Conservation (phyloP, 1,284 basidiomycete species). For the Mycena citricolor region DNA sequence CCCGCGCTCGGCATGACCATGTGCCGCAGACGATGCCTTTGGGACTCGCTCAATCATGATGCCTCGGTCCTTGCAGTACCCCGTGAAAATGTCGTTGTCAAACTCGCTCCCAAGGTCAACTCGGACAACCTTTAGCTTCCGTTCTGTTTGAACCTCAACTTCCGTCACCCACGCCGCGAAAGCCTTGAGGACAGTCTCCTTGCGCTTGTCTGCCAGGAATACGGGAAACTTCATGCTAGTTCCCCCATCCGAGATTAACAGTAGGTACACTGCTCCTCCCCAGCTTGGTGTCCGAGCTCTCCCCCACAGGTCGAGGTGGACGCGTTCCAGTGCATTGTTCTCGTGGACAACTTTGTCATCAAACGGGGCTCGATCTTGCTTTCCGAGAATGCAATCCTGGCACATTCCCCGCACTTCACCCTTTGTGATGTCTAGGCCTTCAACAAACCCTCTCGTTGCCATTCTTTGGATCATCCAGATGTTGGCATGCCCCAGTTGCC, state of each 20-base stretch:
- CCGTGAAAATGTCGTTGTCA: conserved; percentile 9
- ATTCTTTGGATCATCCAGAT: background rate
- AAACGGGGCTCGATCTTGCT: too few relatives aligned
- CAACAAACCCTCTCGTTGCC: too few relatives aligned
- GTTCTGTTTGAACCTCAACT: background rate
- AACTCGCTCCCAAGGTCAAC: conserved; percentile 8
- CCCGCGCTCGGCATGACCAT: conserved; percentile 15
- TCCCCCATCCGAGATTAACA: background rate
- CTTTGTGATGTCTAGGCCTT: too few relatives aligned
- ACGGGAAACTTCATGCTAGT: background rate
- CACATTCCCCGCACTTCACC: too few relatives aligned
- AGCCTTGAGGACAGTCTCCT: background rate
- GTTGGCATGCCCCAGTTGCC: background rate
- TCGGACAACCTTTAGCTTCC: background rate
- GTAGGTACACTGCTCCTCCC: background rate
- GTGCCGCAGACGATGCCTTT: conserved; percentile 17
- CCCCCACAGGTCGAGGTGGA: conserved; percentile 2
- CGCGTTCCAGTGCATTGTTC: too few relatives aligned
- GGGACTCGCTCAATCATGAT: conserved; percentile 16
- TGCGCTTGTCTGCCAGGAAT: background rate
- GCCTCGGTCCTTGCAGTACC: conserved; percentile 8
- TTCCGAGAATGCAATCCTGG: too few relatives aligned
- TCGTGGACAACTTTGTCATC: too few relatives aligned
- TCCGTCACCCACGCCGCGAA: background rate
- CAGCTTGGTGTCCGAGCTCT: conserved; percentile 1